Evolutionary conservation across 2,329 filamentous ascomycete species (phyloP), one percentile per base, ranked within the genome.

Genomic region (Mycosphaerelloides madeirae): DNA sequence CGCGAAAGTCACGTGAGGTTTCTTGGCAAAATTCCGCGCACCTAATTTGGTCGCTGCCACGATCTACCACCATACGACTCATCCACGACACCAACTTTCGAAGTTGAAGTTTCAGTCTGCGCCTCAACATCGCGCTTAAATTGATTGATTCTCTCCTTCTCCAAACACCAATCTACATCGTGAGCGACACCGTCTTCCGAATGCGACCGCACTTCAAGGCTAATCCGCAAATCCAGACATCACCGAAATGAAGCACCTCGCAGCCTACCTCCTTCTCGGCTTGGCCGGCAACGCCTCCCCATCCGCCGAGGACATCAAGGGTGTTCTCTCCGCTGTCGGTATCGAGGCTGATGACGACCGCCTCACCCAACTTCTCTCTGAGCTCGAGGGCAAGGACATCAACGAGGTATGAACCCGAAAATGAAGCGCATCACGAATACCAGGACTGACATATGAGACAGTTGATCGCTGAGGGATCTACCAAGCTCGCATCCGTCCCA

Each of bases 81-180:
- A n/a, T n/a, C n/a, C n/a, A 25, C 39, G 37, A 52, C 36, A 38
- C 36, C 46, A 29, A 54, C 65, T 38, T 44, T 43, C 33, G 86
- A 84, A 95, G 88, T 87, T 80, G 87, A 93, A 88, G 89, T 84
- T 80, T 94, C 91, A 96, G 91, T 97, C 91, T 95, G 91, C 91
- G 90, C 85, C 50, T n/a, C 80, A 83, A 52, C 13, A 44, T 38
- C 86, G 72, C 89, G 91, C 91, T 96, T 95, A 95, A 97, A 95
- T 85, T 83, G 91, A 97, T 97, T 97, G 91, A 89, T 78, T 85
- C 85, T 90, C 86, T 78, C 84, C 85, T 90, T 89, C 82, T 62
- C 57, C 33, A 20, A 31, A 43, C 43, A 46, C 54, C 50, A 39
- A 50, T 39, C 44, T 46, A 49, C 45, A 46, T 43, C 41, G 52